A percentile compares a stretch with the other conserved stretches of the same genome.
These are phyloP conservation scores for Cymodocea nodosa DNA, from an alignment of 116 monocot species.

Conservation along the genomic window DNA sequence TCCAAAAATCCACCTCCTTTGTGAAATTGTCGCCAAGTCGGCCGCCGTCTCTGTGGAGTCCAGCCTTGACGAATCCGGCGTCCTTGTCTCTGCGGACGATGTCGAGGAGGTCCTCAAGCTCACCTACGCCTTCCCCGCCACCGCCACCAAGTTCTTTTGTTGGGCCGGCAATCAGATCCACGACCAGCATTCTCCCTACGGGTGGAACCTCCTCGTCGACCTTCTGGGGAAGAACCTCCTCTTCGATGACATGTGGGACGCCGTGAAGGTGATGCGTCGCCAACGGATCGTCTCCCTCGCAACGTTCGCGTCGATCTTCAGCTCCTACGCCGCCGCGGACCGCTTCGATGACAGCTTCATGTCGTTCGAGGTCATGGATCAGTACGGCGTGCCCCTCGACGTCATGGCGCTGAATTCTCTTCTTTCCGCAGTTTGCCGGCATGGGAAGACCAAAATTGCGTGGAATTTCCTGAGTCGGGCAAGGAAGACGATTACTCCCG, in stretches of 20 bases:
- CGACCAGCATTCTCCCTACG: conserved; percentile 36
- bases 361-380: conserved; percentile 27
- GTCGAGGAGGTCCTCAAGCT: conserved; percentile 56
- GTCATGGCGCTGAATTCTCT: conserved; percentile 57
- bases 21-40: conserved; percentile 37
- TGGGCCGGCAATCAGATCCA: conserved; percentile 26
- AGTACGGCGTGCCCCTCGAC: conserved; percentile 26
- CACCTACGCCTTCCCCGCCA: conserved; percentile 45
- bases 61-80: conserved; percentile 18
- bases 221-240: conserved; percentile 58
- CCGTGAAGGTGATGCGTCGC: conserved; percentile 31
- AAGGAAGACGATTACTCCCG: conserved; percentile 13
- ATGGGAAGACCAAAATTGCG: conserved; percentile 15
- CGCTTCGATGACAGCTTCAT: conserved; percentile 17
- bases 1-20: conserved; percentile 29
- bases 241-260: conserved; percentile 64
- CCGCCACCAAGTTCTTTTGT: conserved; percentile 51
- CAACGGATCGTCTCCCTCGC: conserved; percentile 41
- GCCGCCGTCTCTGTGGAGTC: conserved; percentile 14
- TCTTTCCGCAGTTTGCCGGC: conserved; percentile 48
- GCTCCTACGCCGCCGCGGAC: conserved; percentile 23
- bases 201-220: conserved; percentile 72
- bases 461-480: conserved; percentile 9
- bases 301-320: conserved; percentile 61
- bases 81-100: conserved; percentile 22